These are phyloP conservation scores for Daldinia bambusicola DNA, from an alignment of 495 filamentous ascomycete genomes.

Conservation along the genomic window DNA sequence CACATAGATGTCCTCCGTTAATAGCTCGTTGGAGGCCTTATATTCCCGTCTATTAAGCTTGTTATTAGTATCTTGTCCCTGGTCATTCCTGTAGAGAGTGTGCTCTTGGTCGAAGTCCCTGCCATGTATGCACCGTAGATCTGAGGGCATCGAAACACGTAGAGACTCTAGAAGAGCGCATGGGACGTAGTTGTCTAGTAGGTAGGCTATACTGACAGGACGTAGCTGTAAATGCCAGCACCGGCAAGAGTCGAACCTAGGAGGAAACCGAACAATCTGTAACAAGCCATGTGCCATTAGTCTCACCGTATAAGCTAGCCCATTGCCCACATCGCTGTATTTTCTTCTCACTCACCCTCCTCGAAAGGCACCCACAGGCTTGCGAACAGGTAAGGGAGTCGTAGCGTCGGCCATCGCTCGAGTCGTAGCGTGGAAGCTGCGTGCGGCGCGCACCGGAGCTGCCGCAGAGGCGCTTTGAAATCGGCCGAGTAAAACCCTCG, in stretches of 20 bases:
- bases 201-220: conserved; percentile 60
- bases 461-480: conserved; percentile 47
- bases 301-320: conserved; percentile 2
- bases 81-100: background rate
- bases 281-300: conserved; percentile 15
- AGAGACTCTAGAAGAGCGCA: background rate
- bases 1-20: conserved; percentile 97
- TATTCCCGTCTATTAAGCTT: conserved; percentile 73
- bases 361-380: conserved; percentile 89
- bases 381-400: conserved; percentile 71
- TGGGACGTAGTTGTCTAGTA: background rate
- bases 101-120: background rate
- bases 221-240: conserved; percentile 86
- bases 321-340: background rate
- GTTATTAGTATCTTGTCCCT: conserved; percentile 24
- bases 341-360: conserved; percentile 81
- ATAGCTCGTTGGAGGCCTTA: conserved; percentile 88
- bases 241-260: conserved; percentile 84
- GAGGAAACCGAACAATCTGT: conserved; percentile 92
- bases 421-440: conserved; percentile 59
- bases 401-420: conserved; percentile 53
- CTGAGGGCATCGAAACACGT: background rate
- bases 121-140: background rate
- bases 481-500: conserved; percentile 55
- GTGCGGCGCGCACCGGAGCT: conserved; percentile 44